These are phyloP conservation scores for Fusarium sp. DNA, from an alignment of 2,329 filamentous ascomycete genomes.

Conservation along the genomic window DNA sequence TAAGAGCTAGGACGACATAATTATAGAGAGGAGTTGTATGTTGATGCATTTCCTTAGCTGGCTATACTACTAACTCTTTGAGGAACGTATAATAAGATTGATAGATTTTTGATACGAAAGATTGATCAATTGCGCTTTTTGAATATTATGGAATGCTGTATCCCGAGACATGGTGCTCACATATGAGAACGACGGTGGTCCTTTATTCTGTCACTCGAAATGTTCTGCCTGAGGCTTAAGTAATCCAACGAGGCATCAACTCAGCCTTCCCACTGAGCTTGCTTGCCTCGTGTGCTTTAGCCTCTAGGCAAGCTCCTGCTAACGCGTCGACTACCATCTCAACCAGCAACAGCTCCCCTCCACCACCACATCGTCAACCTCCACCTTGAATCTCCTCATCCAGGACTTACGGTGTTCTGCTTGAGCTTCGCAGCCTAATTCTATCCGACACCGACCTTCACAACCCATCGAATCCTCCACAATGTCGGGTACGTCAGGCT, in stretches of 20 bases:
- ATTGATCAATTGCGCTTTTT: not conserved
- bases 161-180: not conserved
- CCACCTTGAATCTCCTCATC: slow-evolving; percentile 13
- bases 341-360: slow-evolving; percentile 42
- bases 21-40: slow-evolving; percentile 9
- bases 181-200: not conserved
- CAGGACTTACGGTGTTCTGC: slow-evolving; percentile 16
- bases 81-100: not conserved
- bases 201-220: not conserved
- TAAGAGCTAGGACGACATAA: slow-evolving; percentile 32
- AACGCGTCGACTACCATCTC: slow-evolving; percentile 55
- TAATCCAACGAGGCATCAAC: slow-evolving; percentile 45
- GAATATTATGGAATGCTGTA: not conserved
- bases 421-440: slow-evolving; percentile 25
- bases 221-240: slow-evolving; percentile 50
- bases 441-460: slow-evolving; percentile 4
- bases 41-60: not conserved
- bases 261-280: slow-evolving; percentile 52
- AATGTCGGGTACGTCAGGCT: slow-evolving; percentile 63
- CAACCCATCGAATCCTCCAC: slow-evolving; percentile 49
- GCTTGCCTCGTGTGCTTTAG: slow-evolving; percentile 42
- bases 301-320: slow-evolving; percentile 62
- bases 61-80: slow-evolving; percentile 1
- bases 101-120: not conserved
- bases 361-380: slow-evolving; percentile 33